Percentiles rank a stretch among this genome's conserved stretches.
Conservation (phyloP, 169 alveolate genomes). For the Plasmodium chabaudi region DNA sequence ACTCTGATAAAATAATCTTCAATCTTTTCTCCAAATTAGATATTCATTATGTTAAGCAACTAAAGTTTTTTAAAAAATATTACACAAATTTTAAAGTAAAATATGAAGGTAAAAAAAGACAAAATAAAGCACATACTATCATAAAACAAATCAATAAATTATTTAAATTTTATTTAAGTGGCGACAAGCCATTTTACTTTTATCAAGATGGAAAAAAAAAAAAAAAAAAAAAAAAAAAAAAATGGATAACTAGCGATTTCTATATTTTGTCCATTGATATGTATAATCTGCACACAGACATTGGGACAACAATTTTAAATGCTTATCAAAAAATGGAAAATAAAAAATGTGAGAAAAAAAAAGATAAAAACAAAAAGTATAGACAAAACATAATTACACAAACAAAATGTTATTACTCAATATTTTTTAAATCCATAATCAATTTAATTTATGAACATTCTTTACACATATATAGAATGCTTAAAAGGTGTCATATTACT, state of each 20-base stretch:
- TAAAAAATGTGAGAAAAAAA: slow-evolving; percentile 8
- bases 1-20: background rate
- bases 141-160: background rate
- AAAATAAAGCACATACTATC: background rate
- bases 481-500: background rate
- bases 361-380: slow-evolving; percentile 4
- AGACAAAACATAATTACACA: background rate
- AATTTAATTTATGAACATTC: slow-evolving; percentile 44
- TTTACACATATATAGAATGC: slow-evolving; percentile 22
- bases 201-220: background rate
- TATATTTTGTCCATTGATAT: slow-evolving; percentile 7
- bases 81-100: slow-evolving; percentile 6
- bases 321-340: slow-evolving; percentile 14
- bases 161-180: background rate
- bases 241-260: slow-evolving; percentile 24
- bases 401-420: slow-evolving; percentile 14
- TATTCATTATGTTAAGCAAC: slow-evolving; percentile 16
- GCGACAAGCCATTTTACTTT: slow-evolving; percentile 5
- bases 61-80: slow-evolving; percentile 15
- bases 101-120: slow-evolving; percentile 7
- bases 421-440: slow-evolving; percentile 59
- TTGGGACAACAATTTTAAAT: background rate
- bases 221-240: slow-evolving; percentile 3
- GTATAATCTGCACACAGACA: background rate
- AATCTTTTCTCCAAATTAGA: slow-evolving; percentile 16